Evolutionary conservation across 495 filamentous ascomycete species (phyloP).

Genomic region (Aspergillus sclerotioniger): DNA sequence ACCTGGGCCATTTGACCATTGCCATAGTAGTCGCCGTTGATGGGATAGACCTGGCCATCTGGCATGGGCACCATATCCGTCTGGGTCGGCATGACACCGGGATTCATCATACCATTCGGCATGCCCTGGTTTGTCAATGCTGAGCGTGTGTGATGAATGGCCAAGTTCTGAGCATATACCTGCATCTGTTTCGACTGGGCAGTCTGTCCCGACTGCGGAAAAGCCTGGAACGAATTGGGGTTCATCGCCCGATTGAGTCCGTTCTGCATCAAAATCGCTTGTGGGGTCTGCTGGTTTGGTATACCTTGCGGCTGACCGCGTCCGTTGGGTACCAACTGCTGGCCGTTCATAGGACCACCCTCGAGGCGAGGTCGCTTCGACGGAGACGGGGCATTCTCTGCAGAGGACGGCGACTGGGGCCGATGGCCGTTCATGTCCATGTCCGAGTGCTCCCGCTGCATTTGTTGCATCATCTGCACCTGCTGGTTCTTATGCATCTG

Average conservation of each 20-base stretch:
- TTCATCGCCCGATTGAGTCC: slow-evolving; percentile 75
- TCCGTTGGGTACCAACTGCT: slow-evolving; percentile 77
- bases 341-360: slow-evolving; percentile 66
- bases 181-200: slow-evolving; percentile 78
- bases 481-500: slow-evolving; percentile 68
- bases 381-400: slow-evolving; percentile 87
- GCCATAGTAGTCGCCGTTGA: slow-evolving; percentile 64
- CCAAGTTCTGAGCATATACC: slow-evolving; percentile 80
- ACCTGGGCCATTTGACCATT: slow-evolving; percentile 57
- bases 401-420: slow-evolving; percentile 75
- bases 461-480: slow-evolving; percentile 64
- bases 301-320: slow-evolving; percentile 69
- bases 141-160: slow-evolving; percentile 68
- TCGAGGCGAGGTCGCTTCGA: slow-evolving; percentile 91
- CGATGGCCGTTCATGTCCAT: slow-evolving; percentile 84
- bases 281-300: slow-evolving; percentile 63
- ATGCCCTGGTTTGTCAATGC: slow-evolving; percentile 67
- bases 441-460: slow-evolving; percentile 82
- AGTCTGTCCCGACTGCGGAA: slow-evolving; percentile 55
- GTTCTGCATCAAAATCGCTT: slow-evolving; percentile 68
- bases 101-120: slow-evolving; percentile 62
- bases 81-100: slow-evolving; percentile 61
- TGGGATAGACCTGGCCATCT: slow-evolving; percentile 57
- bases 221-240: slow-evolving; percentile 73
- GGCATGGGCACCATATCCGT: slow-evolving; percentile 78